Evolutionary conservation across 305 asterid genomes (phyloP).

Genomic region (Fraxinus sp.): DNA sequence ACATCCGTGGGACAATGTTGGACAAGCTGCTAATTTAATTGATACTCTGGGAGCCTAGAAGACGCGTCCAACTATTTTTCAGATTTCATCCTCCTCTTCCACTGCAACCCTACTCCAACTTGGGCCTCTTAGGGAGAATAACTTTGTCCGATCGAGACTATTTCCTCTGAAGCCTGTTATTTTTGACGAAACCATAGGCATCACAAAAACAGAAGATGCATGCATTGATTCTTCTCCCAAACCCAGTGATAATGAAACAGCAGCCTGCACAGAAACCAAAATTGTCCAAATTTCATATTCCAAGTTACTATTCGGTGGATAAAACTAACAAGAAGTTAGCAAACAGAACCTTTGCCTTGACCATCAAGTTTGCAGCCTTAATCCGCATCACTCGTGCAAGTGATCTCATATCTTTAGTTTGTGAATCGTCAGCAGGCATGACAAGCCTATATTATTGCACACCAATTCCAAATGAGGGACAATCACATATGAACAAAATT

Average conservation of each 20-base stretch:
- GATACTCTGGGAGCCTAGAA: slow-evolving; percentile 49
- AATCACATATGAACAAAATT: neutral
- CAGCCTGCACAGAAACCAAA: slow-evolving; percentile 55
- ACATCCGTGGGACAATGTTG: slow-evolving; percentile 14
- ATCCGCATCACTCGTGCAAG: slow-evolving; percentile 48
- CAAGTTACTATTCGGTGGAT: slow-evolving; percentile 11
- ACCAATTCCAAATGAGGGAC: slow-evolving; percentile 16
- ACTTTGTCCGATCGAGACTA: slow-evolving; percentile 48
- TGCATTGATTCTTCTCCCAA: slow-evolving; percentile 79
- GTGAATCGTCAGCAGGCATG: slow-evolving; percentile 58
- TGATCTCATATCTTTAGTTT: slow-evolving; percentile 58
- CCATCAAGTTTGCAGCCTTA: slow-evolving; percentile 52
- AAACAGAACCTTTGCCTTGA: slow-evolving; percentile 66
- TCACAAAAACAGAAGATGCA: slow-evolving; percentile 79
- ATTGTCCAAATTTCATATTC: slow-evolving; percentile 10
- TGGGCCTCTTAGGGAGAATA: slow-evolving; percentile 53
- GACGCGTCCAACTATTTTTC: slow-evolving; percentile 39
- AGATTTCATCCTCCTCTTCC: slow-evolving; percentile 60
- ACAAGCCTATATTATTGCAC: slow-evolving; percentile 41
- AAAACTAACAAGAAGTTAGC: slow-evolving; percentile 15
- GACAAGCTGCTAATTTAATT: slow-evolving; percentile 21
- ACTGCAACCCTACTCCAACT: slow-evolving; percentile 62
- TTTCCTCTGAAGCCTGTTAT: slow-evolving; percentile 79
- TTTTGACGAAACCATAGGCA: slow-evolving; percentile 97
- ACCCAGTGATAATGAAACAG: slow-evolving; percentile 67